Evolutionary conservation across 148 eudicot genomes (phyloP).

Genomic region (Persicaria maculosa): DNA sequence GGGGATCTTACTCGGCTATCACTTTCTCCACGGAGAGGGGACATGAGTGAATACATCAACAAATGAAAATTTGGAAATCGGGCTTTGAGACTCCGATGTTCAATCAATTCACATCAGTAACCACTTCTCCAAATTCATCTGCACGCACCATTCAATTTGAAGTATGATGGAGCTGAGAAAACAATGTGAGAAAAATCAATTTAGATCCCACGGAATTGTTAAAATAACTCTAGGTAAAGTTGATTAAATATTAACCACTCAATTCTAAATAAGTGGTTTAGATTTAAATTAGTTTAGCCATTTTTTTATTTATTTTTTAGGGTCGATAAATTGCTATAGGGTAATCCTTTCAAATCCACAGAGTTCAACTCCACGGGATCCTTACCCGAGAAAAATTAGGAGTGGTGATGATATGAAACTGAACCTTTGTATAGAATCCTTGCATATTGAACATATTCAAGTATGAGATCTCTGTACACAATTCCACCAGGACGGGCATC

Average conservation of each 20-base stretch:
- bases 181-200: too few species aligned
- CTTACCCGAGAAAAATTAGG: not conserved
- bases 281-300: too few species aligned
- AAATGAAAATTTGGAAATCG: slow-evolving; percentile 67
- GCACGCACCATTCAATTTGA: not conserved
- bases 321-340: too few species aligned
- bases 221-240: too few species aligned
- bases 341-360: too few species aligned
- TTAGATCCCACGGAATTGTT: too few species aligned
- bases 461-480: slow-evolving; percentile 82
- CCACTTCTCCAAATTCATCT: slow-evolving; percentile 79
- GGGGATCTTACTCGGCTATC: too few species aligned
- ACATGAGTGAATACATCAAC: slow-evolving; percentile 33
- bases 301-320: too few species aligned
- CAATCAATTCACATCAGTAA: slow-evolving; percentile 81
- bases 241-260: too few species aligned
- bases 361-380: too few species aligned
- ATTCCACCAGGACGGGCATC: slow-evolving; percentile 91
- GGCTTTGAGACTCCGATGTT: slow-evolving; percentile 46
- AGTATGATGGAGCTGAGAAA: not conserved
- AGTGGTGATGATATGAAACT: slow-evolving; percentile 13
- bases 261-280: too few species aligned
- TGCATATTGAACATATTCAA: slow-evolving; percentile 62
- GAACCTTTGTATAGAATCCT: slow-evolving; percentile 94
- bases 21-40: too few species aligned